Evolutionary conservation across 805 yeast genomes (phyloP).

Genomic region (Sugiyamaella mastotermitis): DNA sequence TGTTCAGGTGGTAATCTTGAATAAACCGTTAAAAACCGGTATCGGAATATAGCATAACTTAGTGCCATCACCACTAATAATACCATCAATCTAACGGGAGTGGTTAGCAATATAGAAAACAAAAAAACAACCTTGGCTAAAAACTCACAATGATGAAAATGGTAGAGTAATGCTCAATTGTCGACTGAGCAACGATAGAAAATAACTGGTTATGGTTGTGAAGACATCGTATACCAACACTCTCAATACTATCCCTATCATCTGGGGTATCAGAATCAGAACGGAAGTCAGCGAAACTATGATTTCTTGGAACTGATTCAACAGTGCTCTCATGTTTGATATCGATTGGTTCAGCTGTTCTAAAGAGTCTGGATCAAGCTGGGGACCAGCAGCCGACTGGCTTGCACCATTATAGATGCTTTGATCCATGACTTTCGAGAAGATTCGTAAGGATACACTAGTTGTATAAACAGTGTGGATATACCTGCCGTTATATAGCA

Average conservation of each 20-base stretch:
- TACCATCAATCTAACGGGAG: conserved; percentile 11
- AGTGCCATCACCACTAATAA: conserved; percentile 29
- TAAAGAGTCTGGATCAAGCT: too few relatives aligned
- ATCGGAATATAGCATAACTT: conserved; percentile 48
- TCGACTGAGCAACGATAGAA: conserved; percentile 32
- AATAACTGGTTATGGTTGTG: conserved; percentile 19
- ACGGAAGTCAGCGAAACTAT: too few relatives aligned
- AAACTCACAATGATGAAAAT: conserved; percentile 38
- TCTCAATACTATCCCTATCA: conserved; percentile 2
- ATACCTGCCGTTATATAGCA: too few relatives aligned
- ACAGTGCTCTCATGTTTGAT: too few relatives aligned
- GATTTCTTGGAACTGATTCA: too few relatives aligned
- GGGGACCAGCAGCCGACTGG: too few relatives aligned
- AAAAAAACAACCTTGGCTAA: conserved; percentile 12
- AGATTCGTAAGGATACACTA: too few relatives aligned
- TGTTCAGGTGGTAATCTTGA: conserved; percentile 48
- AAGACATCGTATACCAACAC: conserved; percentile 25
- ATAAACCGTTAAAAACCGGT: conserved; percentile 57
- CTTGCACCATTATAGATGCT: too few relatives aligned
- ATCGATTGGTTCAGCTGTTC: too few relatives aligned
- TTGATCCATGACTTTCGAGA: too few relatives aligned
- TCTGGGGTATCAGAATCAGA: too few relatives aligned
- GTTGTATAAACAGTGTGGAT: too few relatives aligned
- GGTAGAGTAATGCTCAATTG: conserved; percentile 48
- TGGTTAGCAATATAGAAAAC: neutral